Conservation (phyloP, 805 yeast genomes). For the Wickerhamiella sergipiensis region DNA sequence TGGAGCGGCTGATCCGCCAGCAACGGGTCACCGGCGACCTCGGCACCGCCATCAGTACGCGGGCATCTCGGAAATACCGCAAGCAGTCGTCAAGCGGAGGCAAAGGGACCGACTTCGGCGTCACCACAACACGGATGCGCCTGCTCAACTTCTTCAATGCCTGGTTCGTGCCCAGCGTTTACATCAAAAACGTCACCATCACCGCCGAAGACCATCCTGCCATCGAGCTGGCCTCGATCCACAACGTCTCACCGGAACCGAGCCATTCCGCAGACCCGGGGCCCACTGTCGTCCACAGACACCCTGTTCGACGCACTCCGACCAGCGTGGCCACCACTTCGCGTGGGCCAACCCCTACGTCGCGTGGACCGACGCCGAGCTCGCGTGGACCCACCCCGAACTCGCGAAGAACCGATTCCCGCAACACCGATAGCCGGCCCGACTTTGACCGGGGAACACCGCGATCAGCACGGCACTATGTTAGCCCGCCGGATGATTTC, state of each 20-base stretch:
- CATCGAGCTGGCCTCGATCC: conserved; percentile 37
- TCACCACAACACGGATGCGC: neutral
- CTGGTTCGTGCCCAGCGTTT: neutral
- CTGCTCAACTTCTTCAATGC: neutral
- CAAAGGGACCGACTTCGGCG: neutral
- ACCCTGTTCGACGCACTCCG: neutral
- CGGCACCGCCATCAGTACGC: neutral
- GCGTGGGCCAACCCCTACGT: neutral
- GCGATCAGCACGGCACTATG: neutral
- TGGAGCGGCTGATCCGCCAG: neutral
- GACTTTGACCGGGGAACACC: no score
- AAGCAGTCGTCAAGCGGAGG: neutral
- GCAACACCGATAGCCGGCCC: neutral
- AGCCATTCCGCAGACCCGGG: neutral
- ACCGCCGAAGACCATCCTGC: conserved; percentile 32
- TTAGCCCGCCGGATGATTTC: neutral
- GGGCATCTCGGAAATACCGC: neutral
- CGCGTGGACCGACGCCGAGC: neutral
- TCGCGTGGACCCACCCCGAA: neutral
- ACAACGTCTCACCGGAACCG: conserved; percentile 41
- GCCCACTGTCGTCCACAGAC: neutral
- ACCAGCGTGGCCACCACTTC: neutral
- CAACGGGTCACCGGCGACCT: neutral
- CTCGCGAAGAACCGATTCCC: neutral
- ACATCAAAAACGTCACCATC: neutral